Base-by-base conservation (phyloP, 306 rosid genomes). In the Quercus suber region DNA sequence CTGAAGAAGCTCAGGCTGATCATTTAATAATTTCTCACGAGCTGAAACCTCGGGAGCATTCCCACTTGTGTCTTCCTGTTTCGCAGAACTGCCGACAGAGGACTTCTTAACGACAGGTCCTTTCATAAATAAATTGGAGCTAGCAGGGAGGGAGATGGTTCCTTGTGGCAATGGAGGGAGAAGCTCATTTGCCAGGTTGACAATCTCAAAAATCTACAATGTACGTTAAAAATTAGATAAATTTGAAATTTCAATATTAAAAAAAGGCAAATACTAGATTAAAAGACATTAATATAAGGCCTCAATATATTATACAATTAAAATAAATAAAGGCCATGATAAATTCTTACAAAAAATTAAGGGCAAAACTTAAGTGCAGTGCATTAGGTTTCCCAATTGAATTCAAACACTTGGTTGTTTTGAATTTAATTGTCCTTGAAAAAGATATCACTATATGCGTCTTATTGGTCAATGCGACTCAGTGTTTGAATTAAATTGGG, bases 151-250 rank as follows among this genome's bases (percentile, higher is more conserved):
- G 80, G 96, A 88, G 75, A 96, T 89, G 71, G 89, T 90, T 76
- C 99, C 99, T 87, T 93, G 94, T 5, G 99, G 99, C 78, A 96
- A 85, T 37, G 97, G 94, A 55, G 99, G 99, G 37, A 96, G 90
- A 80, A 96, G 97, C 88, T 96, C 99, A 82, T 96, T 96, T 75
- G 94, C 97, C 69, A 96, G 87, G 86, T 93, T 96, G 73, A 96
- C 99, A 76, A 96, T 93, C 90, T 93, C 99, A 86, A 89, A 96
- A 76, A 96, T 96, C 99, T 96, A 80, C 70, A 58, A 35, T 75
- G 12, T 64, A 3, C 21, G 60, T 76, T 23, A 17, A 76, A 18
- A 43, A 69, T 61, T 13, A 81, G 71, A 69, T 70, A 6, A 28
- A 58, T 15, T 27, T 6, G 7, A 75, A 69, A 49, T 65, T 30